phyloP scores from a whole-genome alignment of 192 early-diverging fungal genomes.

The Entomortierella chlamydospora region DNA sequence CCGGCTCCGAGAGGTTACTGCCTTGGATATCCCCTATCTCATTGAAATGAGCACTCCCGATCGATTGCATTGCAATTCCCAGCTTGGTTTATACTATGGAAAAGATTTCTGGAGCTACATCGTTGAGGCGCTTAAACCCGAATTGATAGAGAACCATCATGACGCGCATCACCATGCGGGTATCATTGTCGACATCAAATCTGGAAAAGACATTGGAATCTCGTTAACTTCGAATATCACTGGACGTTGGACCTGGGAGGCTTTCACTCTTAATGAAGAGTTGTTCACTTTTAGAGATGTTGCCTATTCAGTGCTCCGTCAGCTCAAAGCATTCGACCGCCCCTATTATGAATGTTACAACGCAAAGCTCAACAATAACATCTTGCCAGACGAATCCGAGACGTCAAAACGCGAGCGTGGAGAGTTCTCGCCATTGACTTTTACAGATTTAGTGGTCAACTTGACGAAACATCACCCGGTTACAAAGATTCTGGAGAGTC shows the following conservation, averaged over 20 bases:
- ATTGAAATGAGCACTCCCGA: slow-evolving; percentile 4
- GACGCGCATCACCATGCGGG: slow-evolving; percentile 10
- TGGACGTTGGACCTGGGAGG: slow-evolving; percentile 11
- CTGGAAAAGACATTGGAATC: slow-evolving; percentile 14
- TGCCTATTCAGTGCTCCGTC: background rate
- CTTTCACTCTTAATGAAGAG: background rate
- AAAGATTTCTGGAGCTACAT: slow-evolving; percentile 9
- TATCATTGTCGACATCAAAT: slow-evolving; percentile 15
- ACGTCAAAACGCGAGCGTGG: background rate
- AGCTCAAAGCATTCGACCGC: slow-evolving; percentile 10
- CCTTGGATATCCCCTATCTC: slow-evolving; percentile 8
- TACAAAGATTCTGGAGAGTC: slow-evolving; percentile 7
- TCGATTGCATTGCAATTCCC: background rate
- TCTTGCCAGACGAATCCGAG: slow-evolving; percentile 9
- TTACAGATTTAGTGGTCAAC: slow-evolving; percentile 1
- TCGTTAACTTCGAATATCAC: background rate
- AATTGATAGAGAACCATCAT: background rate
- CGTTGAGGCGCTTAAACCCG: background rate
- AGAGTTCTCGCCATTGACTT: background rate
- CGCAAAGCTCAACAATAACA: slow-evolving; percentile 12
- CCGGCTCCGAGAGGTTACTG: slow-evolving; percentile 3
- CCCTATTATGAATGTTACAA: slow-evolving; percentile 18
- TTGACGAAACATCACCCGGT: slow-evolving; percentile 7
- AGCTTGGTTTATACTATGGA: slow-evolving; percentile 9
- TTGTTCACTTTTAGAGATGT: background rate